Base-by-base conservation (phyloP, 805 yeast genomes). In the Schwanniomyces vanrijiae region DNA sequence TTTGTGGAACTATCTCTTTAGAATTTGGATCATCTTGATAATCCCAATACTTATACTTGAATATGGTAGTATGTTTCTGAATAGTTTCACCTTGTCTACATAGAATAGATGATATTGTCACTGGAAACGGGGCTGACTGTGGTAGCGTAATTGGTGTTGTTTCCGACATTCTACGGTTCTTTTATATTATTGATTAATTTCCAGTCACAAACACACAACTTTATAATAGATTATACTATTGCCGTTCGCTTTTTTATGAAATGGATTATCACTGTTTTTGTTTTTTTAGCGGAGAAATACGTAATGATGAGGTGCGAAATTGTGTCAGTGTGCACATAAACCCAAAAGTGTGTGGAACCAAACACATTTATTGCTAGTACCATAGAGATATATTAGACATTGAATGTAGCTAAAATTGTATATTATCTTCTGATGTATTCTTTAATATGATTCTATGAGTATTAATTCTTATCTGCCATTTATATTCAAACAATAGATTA, bases 21-120 rank as follows among this genome's bases (percentile, higher is more conserved):
- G 71, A 65, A 40, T 73, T 64, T 7, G 84, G 82, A 50, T 77
- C 76, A 28, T 79, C 83, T 55, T 79, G 81, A 60, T 75, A 80
- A 53, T 84, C 87, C 81, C 83, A 81, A 60, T 85, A 87, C 57
- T 78, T 79, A 68, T 84, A 88, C 44, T 78, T 71, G 49, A 87
- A 60, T 3, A 88, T 59, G 2, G 84, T 73, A 19, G 75, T 63
- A 60, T 82, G 86, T 55, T 78, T 80, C 13, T 62, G 48, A 5
- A 86, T 74, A 0, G 57, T 49, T 10, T 75, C 76, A 7, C 84
- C 87, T 1, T 60, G 64, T 5, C 62, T 52, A 37, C 72, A 74
- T 19, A 73, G 61, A 9, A 84, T 65, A 20, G 80, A 72, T 14
- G 83, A 71, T 24, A 87, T 73, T 4, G 81, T 83, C 40, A 87